Evolutionary conservation across 2,329 filamentous ascomycete genomes (phyloP), one percentile per base, ranked within the genome.

Genomic region (Sporothrix phasma): DNA sequence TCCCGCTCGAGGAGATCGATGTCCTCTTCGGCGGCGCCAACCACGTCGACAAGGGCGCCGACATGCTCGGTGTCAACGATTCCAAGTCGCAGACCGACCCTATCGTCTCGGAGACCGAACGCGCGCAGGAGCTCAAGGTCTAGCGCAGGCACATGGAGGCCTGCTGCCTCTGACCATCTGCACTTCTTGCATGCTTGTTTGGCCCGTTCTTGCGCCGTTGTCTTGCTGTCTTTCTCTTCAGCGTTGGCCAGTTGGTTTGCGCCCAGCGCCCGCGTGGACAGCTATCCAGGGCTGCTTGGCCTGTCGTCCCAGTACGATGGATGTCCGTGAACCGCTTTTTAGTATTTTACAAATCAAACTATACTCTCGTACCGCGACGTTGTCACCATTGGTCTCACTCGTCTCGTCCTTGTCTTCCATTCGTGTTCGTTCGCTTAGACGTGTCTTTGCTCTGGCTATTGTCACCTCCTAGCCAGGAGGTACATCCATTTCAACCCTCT

Each of bases 1-100:
- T 83, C 1, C 72, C 76, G 7, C 76, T 84, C 3, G 81, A 84
- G 71, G 81, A 83, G 74, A 83, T 84, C 69, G 82, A 84, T 66
- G 74, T 76, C 4, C 74, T 82, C 56, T 84, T 84, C 63, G 81
- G 81, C 56, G 81, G 81, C n/a, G 74, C 74, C 64, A 84, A 83
- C 71, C 82, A 84, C 66, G 78, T 81, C 31, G 77, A 81, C 70
- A 80, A 80, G 71, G 81, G 81, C 43, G 80, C 77, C 2, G 76
- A 80, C 70, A 76, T 83, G 66, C 69, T 78, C 10, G 70, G 71
- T 8, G 68, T 66, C 10, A 56, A 65, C 6, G 68, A 68, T 59
- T 60, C 49, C 10, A 61, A 68, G 64, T 65, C 53, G 43, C 65
- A 65, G n/a, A 65, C 64, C 3, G 64, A 59, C 5, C 63, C 68